Percentiles rank a stretch among this genome's conserved stretches.
Evolutionary conservation across 139 green algal species (phyloP).

Genomic region (Picochlorum sp.): DNA sequence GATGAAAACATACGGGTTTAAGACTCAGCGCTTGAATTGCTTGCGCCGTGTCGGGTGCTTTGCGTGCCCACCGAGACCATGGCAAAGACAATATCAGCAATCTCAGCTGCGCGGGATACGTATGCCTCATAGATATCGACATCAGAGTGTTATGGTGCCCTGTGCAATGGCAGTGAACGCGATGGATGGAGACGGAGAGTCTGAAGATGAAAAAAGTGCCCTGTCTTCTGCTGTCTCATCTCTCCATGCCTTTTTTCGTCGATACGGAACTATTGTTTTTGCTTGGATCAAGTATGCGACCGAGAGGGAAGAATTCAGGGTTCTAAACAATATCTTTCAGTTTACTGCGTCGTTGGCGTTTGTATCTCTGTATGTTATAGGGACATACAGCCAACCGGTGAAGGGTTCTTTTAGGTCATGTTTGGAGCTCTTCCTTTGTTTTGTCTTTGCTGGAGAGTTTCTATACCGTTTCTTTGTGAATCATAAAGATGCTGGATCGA

Average conservation of each 20-base stretch:
- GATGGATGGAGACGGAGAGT: too few relatives aligned
- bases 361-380: constrained; percentile 66
- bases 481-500: constrained; percentile 14
- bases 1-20: too few relatives aligned
- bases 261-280: neutral
- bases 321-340: neutral
- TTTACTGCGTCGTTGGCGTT: constrained; percentile 54
- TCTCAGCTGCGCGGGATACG: too few relatives aligned
- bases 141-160: too few relatives aligned
- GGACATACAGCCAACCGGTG: constrained; percentile 49
- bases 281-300: neutral
- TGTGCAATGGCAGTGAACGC: too few relatives aligned
- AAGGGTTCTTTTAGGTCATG: constrained; percentile 35
- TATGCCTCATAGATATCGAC: too few relatives aligned
- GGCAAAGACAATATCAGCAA: too few relatives aligned
- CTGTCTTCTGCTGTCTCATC: too few relatives aligned
- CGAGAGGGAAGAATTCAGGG: neutral
- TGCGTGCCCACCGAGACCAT: too few relatives aligned
- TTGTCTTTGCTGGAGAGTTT: constrained; percentile 57
- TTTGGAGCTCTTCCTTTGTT: constrained; percentile 49
- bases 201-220: too few relatives aligned
- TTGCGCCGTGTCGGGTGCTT: too few relatives aligned
- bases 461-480: constrained; percentile 39
- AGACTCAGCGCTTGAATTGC: too few relatives aligned
- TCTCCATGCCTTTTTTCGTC: neutral